Base-by-base conservation (phyloP, 768 basidiomycete genomes). In the Candolleomyces aberdarensis region DNA sequence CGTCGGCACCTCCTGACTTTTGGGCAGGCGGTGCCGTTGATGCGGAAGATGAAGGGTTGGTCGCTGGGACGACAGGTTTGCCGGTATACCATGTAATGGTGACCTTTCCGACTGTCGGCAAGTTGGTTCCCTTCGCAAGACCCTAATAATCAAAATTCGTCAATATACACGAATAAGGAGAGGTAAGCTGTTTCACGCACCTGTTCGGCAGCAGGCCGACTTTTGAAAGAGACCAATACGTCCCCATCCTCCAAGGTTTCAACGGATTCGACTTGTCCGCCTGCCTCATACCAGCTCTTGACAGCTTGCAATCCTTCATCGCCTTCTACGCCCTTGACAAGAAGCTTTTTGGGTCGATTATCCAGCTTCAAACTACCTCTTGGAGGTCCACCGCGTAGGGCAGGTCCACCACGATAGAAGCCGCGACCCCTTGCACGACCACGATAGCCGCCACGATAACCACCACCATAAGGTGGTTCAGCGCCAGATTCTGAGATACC, bases 291-390 rank as follows among this genome's bases (percentile, higher is more conserved):
- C 90, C 92, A 96, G 65, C 91, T 87, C 63, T 83, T 84, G 61
- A 95, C 75, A 6, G 83, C 80, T 62, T 87, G 85, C 36, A 85
- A 63, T 8, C 49, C 59, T 32, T 77, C 77, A 19, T 82, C 80
- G 40, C 78, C 73, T 17, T 70, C 73, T 9, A 83, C 84, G 41
- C 88, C 91, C 68, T 91, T 88, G 31, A 97, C 77, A 20, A 89
- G 74, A 22, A 97, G 75, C 72, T 85, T 88, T 76, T 87, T 90
- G 10, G 94, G 91, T 17, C 94, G 85, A 68, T 95, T 94, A 72
- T 97, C 94, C 31, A 97, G 83, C 69, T 91, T 91, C 89, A 96
- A 90, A 67, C 87, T 93, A 10, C 80, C 77, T 46, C 88, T 82
- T 10, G 86, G 80, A 50, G 84, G 80, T 3, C 84, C 86, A 59